phyloP scores from a whole-genome alignment of 2,329 filamentous ascomycete species.

The Orbilia ellipsospora region DNA sequence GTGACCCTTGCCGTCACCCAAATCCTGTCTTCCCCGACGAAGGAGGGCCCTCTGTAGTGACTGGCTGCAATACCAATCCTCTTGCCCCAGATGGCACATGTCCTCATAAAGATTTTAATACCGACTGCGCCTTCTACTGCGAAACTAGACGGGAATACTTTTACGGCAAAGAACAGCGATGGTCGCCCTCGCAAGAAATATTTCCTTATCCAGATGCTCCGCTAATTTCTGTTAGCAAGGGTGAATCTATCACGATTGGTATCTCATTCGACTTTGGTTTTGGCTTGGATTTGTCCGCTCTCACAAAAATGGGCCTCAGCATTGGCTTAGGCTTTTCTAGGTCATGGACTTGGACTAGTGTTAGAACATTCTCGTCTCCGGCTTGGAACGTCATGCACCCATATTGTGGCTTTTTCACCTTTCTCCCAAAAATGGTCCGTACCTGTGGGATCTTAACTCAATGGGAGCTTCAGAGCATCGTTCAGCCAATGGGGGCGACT shows the following conservation, averaged over 20 bases:
- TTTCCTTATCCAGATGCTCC: constrained; percentile 49
- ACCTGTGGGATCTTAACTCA: constrained; percentile 29
- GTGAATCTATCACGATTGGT: constrained; percentile 27
- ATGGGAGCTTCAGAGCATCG: constrained; percentile 10
- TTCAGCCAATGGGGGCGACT: constrained; percentile 16
- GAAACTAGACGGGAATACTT: constrained; percentile 38
- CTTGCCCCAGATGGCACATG: constrained; percentile 19
- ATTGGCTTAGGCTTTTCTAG: constrained; percentile 9
- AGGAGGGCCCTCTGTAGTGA: constrained; percentile 27
- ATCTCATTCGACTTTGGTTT: constrained; percentile 13
- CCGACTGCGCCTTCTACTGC: constrained; percentile 24
- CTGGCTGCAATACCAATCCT: constrained; percentile 34
- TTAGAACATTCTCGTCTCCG: constrained; percentile 18
- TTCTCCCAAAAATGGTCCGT: constrained; percentile 50
- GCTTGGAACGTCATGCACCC: constrained; percentile 32
- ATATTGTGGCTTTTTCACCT: constrained; percentile 46
- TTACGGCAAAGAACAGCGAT: constrained; percentile 44
- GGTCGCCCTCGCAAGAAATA: constrained; percentile 36
- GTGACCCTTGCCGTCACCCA: constrained; percentile 43
- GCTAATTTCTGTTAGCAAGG: constrained; percentile 18
- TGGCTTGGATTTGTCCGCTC: background rate
- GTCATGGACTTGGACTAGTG: constrained; percentile 26
- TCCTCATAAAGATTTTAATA: constrained; percentile 23
- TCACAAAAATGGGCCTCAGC: background rate
- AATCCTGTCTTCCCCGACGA: constrained; percentile 48